A percentile compares a stretch with the other conserved stretches of the same genome.
Evolutionary conservation across 495 filamentous ascomycete species (phyloP).

Genomic region (Talaromyces thailandensis): DNA sequence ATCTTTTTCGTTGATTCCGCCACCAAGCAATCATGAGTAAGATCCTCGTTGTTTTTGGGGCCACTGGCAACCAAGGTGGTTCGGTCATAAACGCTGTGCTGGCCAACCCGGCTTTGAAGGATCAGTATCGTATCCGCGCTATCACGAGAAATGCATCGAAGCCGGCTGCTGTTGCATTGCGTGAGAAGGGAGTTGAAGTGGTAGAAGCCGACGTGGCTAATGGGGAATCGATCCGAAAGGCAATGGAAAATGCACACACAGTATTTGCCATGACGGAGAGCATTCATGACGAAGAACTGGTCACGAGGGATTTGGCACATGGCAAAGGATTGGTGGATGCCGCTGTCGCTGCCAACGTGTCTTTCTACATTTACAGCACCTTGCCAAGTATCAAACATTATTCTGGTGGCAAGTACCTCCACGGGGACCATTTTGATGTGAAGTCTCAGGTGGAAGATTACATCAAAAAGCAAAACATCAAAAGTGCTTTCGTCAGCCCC

Average conservation of each 20-base stretch:
- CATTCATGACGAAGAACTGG: neutral
- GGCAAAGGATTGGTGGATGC: constrained; percentile 48
- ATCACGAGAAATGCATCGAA: constrained; percentile 20
- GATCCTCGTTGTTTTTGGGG: constrained; percentile 26
- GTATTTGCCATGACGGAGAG: constrained; percentile 26
- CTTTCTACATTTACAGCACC: constrained; percentile 17
- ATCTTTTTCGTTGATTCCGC: too few species aligned
- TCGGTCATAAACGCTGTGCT: constrained; percentile 20
- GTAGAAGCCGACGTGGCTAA: constrained; percentile 30
- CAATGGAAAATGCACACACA: constrained; percentile 21
- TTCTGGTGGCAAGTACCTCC: constrained; percentile 11
- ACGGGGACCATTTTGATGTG: constrained; percentile 21
- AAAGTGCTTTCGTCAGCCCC: constrained; percentile 16
- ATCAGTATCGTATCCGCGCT: constrained; percentile 28
- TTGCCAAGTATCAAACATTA: constrained; percentile 12
- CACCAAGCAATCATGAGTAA: constrained; percentile 13
- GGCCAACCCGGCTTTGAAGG: constrained; percentile 14
- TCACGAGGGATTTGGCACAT: constrained; percentile 20
- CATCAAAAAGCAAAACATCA: constrained; percentile 26
- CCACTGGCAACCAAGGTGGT: constrained; percentile 14
- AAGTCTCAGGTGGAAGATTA: constrained; percentile 34
- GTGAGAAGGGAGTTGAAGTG: constrained; percentile 31
- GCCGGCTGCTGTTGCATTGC: constrained; percentile 27
- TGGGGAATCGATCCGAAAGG: constrained; percentile 14
- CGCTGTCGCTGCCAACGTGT: constrained; percentile 17